Conservation (phyloP, 106 monocot species). For the Agapanthus africanus region DNA sequence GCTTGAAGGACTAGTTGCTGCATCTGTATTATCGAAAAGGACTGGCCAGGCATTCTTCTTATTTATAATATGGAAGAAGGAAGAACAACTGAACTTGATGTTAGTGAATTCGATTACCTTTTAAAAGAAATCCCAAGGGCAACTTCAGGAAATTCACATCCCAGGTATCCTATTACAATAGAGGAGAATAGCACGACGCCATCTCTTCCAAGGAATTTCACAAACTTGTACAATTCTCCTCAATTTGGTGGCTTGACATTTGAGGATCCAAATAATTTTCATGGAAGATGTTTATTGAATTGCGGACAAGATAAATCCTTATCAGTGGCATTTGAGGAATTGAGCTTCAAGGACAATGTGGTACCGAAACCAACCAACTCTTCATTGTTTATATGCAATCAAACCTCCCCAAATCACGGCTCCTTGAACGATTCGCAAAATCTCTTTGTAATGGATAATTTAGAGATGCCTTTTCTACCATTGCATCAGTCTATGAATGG, state of each 20-base stretch:
- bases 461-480: neutral
- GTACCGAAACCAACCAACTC: slow-evolving; percentile 2
- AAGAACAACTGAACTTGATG: slow-evolving; percentile 1
- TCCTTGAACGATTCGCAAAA: slow-evolving; percentile 1
- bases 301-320: slow-evolving; percentile 1
- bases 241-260: slow-evolving; percentile 2
- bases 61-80: slow-evolving; percentile 19
- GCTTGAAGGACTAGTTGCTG: slow-evolving; percentile 1
- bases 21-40: slow-evolving; percentile 18
- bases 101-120: slow-evolving; percentile 15
- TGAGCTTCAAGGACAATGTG: slow-evolving; percentile 16
- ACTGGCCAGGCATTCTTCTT: slow-evolving; percentile 5
- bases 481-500: neutral
- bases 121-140: slow-evolving; percentile 20
- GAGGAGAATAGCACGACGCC: neutral
- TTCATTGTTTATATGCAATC: neutral
- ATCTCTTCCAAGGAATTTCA: slow-evolving; percentile 1
- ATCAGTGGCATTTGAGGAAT: slow-evolving; percentile 7
- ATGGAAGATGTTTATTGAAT: neutral
- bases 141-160: slow-evolving; percentile 13
- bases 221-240: slow-evolving; percentile 8
- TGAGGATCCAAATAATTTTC: no score
- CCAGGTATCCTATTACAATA: neutral
- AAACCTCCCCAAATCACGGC: slow-evolving; percentile 2
- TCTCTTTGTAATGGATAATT: slow-evolving; percentile 1